Evolutionary conservation across 1,284 basidiomycete species (phyloP), one percentile per base, ranked within the genome.

Genomic region (Wallemia ichthyophaga): DNA sequence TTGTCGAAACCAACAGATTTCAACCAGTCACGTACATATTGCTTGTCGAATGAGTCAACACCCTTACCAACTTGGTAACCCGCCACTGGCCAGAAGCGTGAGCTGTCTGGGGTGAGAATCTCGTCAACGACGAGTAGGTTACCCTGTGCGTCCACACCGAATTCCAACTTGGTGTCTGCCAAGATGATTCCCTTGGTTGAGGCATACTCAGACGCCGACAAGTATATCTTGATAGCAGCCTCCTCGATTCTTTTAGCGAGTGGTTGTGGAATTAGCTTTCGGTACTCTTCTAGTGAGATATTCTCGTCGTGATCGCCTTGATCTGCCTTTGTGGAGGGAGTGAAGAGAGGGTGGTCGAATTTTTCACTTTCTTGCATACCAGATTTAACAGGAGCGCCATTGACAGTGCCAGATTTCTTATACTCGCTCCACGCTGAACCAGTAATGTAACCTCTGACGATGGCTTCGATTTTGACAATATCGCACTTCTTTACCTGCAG

Each of bases 361-460:
- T 83, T 81, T 64, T 85, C 75, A 5, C 83, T 85, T 73, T 99
- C 92, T n/a, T 82, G 73, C 25, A 96, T 73, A 5, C 82, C 85
- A 1, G 75, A 69, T 0, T 83, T 81, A 59, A 95, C 73, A 19
- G 73, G 67, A 56, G 94, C 86, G 2, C 84, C 85, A 66, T 98
- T 92, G 15, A 94, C 83, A 0, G 88, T 96, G 53, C 84, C 81
- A 0, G 74, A 75, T 69, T 80, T 82, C 70, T 85, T 81, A 73
- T 98, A 98, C 70, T 98, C 94, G 1, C 77, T 72, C 88, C 89
- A 98, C 5, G 85, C 94, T 25, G 89, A 95, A 55, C 89, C 89
- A 26, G 92, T 86, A 62, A 99, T 76, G 71, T 98, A 98, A 2
- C 92, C 92, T 62, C 94, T 74, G 17, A 98, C 92, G 65, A 98